Conservation (phyloP, 345 rosid species). For the Clausena lansium region DNA sequence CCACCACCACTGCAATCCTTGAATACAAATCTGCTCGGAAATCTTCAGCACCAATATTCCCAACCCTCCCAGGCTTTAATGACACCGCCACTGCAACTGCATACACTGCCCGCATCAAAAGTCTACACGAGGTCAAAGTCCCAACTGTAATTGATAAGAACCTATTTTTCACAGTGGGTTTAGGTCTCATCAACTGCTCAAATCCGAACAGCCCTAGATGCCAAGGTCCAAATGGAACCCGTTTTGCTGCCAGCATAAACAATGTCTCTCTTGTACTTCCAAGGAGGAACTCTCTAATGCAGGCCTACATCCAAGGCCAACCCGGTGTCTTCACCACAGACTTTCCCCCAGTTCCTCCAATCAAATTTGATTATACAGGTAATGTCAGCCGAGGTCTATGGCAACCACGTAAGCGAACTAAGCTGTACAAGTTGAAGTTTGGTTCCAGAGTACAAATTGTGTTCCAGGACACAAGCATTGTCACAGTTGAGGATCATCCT, state of each 20-base stretch:
- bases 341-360: slow-evolving; percentile 75
- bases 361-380: slow-evolving; percentile 74
- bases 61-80: slow-evolving; percentile 76
- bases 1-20: slow-evolving; percentile 81
- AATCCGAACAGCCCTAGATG: slow-evolving; percentile 74
- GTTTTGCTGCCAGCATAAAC: slow-evolving; percentile 80
- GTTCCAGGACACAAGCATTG: slow-evolving; percentile 79
- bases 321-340: slow-evolving; percentile 83
- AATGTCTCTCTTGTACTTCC: slow-evolving; percentile 75
- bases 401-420: slow-evolving; percentile 69
- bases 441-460: slow-evolving; percentile 69
- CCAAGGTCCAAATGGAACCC: slow-evolving; percentile 91
- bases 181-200: slow-evolving; percentile 78
- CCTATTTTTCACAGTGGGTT: slow-evolving; percentile 75
- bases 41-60: slow-evolving; percentile 52
- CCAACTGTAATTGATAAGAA: slow-evolving; percentile 63
- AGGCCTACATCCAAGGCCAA: slow-evolving; percentile 75
- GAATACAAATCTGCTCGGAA: slow-evolving; percentile 52
- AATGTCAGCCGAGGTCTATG: slow-evolving; percentile 84
- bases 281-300: slow-evolving; percentile 66
- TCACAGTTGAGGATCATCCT: slow-evolving; percentile 71
- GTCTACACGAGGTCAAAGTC: slow-evolving; percentile 52
- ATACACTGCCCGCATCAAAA: slow-evolving; percentile 51
- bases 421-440: slow-evolving; percentile 68
- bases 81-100: slow-evolving; percentile 82